Conservation (phyloP, 805 yeast species). For the Cyberlindnera japonica region DNA sequence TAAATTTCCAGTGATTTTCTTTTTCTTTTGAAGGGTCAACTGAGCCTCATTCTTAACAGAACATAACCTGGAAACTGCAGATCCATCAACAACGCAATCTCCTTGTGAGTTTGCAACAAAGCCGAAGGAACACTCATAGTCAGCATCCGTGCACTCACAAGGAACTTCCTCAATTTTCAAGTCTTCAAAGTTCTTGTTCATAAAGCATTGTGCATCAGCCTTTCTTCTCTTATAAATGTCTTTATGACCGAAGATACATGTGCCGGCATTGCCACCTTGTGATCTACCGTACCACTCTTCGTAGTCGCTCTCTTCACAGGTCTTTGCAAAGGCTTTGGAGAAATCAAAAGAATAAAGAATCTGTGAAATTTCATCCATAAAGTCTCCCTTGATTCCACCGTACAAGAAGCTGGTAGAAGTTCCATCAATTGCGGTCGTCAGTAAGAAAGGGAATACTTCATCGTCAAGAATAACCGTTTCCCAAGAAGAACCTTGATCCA, state of each 20-base stretch:
- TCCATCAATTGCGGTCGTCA: conserved; percentile 67
- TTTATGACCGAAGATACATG: conserved; percentile 67
- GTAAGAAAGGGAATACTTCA: conserved; percentile 37
- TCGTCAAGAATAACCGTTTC: conserved; percentile 41
- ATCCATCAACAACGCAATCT: conserved; percentile 44
- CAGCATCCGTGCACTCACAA: conserved; percentile 60
- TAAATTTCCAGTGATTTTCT: conserved; percentile 23
- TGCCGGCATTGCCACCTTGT: conserved; percentile 29
- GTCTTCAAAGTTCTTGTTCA: conserved; percentile 37
- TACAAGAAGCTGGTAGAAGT: conserved; percentile 61
- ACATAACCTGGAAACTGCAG: conserved; percentile 34
- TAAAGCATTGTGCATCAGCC: conserved; percentile 57
- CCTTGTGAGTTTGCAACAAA: conserved; percentile 37
- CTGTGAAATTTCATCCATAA: conserved; percentile 9
- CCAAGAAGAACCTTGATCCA: conserved; percentile 77
- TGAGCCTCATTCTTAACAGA: conserved; percentile 15
- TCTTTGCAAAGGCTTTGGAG: conserved; percentile 47
- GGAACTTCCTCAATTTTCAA: conserved; percentile 43
- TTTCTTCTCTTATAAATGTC: conserved; percentile 67
- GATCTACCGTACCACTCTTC: conserved; percentile 62
- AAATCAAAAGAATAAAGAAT: conserved; percentile 48
- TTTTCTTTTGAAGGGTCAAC: conserved; percentile 15
- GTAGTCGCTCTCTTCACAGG: conserved; percentile 46
- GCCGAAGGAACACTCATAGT: conserved; percentile 69
- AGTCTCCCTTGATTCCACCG: conserved; percentile 35